Base-by-base conservation (phyloP, 1,284 basidiomycete genomes). In the Cerioporus squamosus region DNA sequence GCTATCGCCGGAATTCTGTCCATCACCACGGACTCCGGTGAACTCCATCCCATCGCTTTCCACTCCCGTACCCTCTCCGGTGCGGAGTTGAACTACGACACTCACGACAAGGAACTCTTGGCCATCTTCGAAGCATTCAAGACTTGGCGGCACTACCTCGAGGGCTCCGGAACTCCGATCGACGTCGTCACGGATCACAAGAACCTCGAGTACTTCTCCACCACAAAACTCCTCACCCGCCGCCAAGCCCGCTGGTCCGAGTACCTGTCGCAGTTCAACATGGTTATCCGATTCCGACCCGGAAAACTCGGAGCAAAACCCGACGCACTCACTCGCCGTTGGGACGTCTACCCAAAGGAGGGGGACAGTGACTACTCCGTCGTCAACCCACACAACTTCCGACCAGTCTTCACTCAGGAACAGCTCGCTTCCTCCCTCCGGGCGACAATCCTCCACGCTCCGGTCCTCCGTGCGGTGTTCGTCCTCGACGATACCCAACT, bases 51-150 rank as follows among this genome's bases (percentile, higher is more conserved):
- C 9, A 65, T 75, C 23, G 69, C 71, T 1, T 77, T 61, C 64
- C 66, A 66, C 48, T 74, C 73, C 5, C 58, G 29, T 10, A 29
- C 29, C 29, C 29, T 29, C 10, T 5, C 29, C 29, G 10, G 29
- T 10, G 29, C 20, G n/a, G 42, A 43, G 54, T 51, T 61, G 15
- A 79, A 78, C 62, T 78, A 75, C 61, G 60, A 64, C 8, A 69
- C 70, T 22, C 67, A 75, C 59, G 71, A 79, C 60, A 74, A 77
- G 59, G 75, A 79, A 54, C 52, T 79, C 47, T n/a, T 75, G 0
- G 72, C 73, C 0, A 71, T 76, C 38, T 62, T 75, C 20, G 39
- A 64, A 18, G 53, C 66, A 1, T 64, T 75, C 43, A 45, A 68
- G 18, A 48, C 62, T 23, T 77, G 72, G 75, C 52, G 67, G 2